Conservation (phyloP, 257 asterid species). For the Solanum peruvianum region DNA sequence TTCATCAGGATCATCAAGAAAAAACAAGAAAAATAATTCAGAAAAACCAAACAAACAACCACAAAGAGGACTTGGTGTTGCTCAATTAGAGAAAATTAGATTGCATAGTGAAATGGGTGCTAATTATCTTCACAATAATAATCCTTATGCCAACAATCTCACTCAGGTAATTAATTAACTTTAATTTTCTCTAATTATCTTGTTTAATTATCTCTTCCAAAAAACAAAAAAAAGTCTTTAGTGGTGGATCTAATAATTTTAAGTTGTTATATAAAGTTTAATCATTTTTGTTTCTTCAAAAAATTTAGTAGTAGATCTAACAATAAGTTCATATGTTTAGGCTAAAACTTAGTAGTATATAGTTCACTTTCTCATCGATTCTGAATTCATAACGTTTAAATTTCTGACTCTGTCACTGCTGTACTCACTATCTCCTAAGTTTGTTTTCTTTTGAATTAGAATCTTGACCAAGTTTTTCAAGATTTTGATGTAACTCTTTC, state of each 20-base stretch:
- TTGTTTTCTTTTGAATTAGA: background rate
- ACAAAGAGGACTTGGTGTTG: slow-evolving; percentile 89
- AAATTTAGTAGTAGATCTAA: background rate
- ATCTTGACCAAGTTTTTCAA: background rate
- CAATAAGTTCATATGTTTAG: background rate
- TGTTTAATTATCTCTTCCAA: background rate
- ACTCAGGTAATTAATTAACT: slow-evolving; percentile 30
- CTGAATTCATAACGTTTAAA: background rate
- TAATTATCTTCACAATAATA: slow-evolving; percentile 19
- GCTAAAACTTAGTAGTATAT: background rate
- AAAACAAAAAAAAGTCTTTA: background rate
- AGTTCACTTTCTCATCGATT: background rate
- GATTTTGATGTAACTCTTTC: background rate
- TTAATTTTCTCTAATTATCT: background rate
- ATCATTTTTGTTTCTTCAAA: background rate
- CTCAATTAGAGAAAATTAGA: slow-evolving; percentile 90
- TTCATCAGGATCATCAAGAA: slow-evolving; percentile 39
- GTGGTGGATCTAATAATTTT: background rate
- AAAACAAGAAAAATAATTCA: slow-evolving; percentile 47
- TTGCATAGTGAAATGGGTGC: slow-evolving; percentile 59
- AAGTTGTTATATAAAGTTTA: background rate
- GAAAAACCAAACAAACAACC: slow-evolving; percentile 78
- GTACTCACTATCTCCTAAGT: background rate
- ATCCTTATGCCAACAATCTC: slow-evolving; percentile 29
- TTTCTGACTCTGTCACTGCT: background rate